These are phyloP conservation scores for Aspergillus sp. DNA, from an alignment of 2,329 filamentous ascomycete genomes.

Conservation along the genomic window DNA sequence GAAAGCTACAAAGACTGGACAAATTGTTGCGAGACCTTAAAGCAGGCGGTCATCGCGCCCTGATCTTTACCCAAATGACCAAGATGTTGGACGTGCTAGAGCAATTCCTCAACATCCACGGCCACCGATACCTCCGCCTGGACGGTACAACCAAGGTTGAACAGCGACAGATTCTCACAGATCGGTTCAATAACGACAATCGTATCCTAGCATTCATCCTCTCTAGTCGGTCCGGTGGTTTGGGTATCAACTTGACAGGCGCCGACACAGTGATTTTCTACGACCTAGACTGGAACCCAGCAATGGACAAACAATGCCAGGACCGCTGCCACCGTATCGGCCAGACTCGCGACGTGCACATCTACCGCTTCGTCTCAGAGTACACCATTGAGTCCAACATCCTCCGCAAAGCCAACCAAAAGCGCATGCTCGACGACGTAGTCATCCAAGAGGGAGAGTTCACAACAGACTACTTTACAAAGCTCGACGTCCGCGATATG, in stretches of 20 bases:
- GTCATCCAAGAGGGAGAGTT: constrained; percentile 98
- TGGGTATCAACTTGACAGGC: constrained; percentile 95
- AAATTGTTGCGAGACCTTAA: constrained; percentile 84
- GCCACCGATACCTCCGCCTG: constrained; percentile 92
- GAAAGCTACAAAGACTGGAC: constrained; percentile 90
- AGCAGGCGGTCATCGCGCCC: constrained; percentile 84
- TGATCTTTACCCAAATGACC: constrained; percentile 99
- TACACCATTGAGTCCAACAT: constrained; percentile 99
- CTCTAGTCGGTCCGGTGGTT: constrained; percentile 88
- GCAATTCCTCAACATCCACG: constrained; percentile 96
- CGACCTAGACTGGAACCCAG: constrained; percentile 98
- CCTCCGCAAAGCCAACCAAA: constrained; percentile 92
- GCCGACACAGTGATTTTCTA: constrained; percentile 99
- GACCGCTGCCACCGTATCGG: constrained; percentile 97
- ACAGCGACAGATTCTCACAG: constrained; percentile 90
- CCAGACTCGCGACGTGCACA: constrained; percentile 95
- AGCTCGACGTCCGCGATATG: constrained; percentile 70
- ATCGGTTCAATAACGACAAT: constrained; percentile 93
- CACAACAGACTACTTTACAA: constrained; percentile 94
- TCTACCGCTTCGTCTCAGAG: constrained; percentile 91
- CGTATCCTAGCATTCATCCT: constrained; percentile 95
- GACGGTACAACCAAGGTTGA: constrained; percentile 97
- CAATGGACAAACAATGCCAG: constrained; percentile 99
- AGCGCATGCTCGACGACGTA: constrained; percentile 95
- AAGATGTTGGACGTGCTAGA: constrained; percentile 97